These are phyloP conservation scores for Talaromyces sp. DNA, from an alignment of 2,329 filamentous ascomycete species.

Conservation along the genomic window DNA sequence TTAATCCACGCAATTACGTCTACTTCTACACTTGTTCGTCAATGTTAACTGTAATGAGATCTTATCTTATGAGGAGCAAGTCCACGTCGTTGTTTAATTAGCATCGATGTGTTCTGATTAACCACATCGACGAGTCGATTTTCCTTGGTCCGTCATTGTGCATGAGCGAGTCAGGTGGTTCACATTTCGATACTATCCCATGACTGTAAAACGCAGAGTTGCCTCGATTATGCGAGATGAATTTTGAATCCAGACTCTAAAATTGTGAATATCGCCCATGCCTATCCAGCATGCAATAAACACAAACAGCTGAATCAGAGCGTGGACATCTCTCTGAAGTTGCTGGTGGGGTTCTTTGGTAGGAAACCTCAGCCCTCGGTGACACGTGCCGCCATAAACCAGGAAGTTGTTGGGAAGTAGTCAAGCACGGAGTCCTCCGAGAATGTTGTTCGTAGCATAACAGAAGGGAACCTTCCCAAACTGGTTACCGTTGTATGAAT, in stretches of 20 bases:
- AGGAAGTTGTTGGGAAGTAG: not conserved
- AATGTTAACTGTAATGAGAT: no score
- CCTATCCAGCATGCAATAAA: not conserved
- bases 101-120: no score
- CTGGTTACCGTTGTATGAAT: not conserved
- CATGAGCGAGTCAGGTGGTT: not conserved
- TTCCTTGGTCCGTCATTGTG: not conserved
- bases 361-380: conserved; percentile 5
- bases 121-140: no score
- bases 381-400: conserved; percentile 9
- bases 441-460: not conserved
- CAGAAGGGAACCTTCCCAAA: not conserved
- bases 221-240: not conserved
- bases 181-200: not conserved
- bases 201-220: no score
- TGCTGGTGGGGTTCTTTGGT: conserved; percentile 5
- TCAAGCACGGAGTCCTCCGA: not conserved
- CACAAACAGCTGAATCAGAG: not conserved
- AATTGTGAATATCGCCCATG: not conserved
- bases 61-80: no score
- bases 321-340: not conserved
- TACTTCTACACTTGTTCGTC: no score
- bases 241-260: no score
- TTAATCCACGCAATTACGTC: not conserved
- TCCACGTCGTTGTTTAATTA: no score